Base-by-base conservation (phyloP, 2,329 filamentous ascomycete species). In the Curvularia verruculosa region DNA sequence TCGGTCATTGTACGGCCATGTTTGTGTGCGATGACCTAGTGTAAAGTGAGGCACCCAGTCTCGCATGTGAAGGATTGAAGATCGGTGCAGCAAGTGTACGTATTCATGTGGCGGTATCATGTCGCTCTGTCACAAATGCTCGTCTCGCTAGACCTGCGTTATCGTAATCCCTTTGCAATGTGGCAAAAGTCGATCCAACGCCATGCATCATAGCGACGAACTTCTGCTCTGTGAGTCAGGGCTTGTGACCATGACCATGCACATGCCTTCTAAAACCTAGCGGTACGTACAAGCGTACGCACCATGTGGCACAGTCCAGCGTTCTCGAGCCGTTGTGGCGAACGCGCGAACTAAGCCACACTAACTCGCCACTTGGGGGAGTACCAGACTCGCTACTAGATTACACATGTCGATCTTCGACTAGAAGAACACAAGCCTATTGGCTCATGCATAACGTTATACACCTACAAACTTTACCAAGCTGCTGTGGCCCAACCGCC, bases 321-420 rank as follows among this genome's bases (percentile, higher is more conserved):
- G 54, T 54, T 60, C 34, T 40, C 58, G 51, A 46, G 51, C 49
- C 45, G 54, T 44, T 60, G 57, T 60, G 57, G 57, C 57, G 29
- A 60, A 57, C 43, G 18, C 52, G n/a, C 10, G 53, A 49, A 49
- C 43, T 54, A 44, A 53, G 49, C 54, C 54, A 57, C 54, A 54
- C 15, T 31, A 53, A 31, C 29, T 31, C 13, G 29, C 29, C 29
- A 31, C 29, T 31, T 13, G 29, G 12, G 29, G 12, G 29, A 31
- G 29, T 31, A 43, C 45, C 53, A 28, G 40, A 3, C 39, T 57
- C 54, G 58, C 54, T 60, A 54, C 54, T 60, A 54, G 49, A 57
- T 50, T 57, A 53, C 41, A 40, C 26, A 29, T 47, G 49, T 40
- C 41, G 49, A 60, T 54, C 54, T 56, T 26, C 31, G 18, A 43